A percentile compares a stretch with the other conserved stretches of the same genome.
These are phyloP conservation scores for Halenospora varia DNA, from an alignment of 495 filamentous ascomycete genomes.

Conservation along the genomic window DNA sequence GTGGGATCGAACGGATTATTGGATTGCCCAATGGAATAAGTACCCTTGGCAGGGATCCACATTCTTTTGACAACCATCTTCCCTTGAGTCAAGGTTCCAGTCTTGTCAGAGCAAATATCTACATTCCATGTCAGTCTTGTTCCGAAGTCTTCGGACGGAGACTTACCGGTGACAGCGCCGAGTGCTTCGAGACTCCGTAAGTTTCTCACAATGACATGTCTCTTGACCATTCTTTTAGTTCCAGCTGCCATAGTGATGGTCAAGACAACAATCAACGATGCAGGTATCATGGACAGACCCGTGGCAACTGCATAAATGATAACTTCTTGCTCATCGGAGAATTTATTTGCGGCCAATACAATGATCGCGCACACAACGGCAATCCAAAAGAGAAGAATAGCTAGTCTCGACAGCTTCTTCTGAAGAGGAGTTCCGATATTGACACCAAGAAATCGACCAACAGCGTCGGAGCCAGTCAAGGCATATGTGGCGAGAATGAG, in stretches of 20 bases:
- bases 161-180: conserved; percentile 51
- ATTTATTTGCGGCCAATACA: conserved; percentile 44
- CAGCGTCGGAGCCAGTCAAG: conserved; percentile 58
- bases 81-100: conserved; percentile 68
- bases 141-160: background rate
- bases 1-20: conserved; percentile 54
- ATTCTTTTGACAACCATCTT: conserved; percentile 53
- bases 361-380: conserved; percentile 48
- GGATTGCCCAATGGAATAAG: conserved; percentile 54
- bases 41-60: conserved; percentile 51
- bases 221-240: conserved; percentile 45
- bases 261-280: conserved; percentile 48
- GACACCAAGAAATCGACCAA: conserved; percentile 66
- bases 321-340: conserved; percentile 37
- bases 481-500: conserved; percentile 74
- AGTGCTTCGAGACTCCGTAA: conserved; percentile 53
- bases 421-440: conserved; percentile 57
- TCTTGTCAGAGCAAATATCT: conserved; percentile 72
- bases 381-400: conserved; percentile 43
- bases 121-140: background rate
- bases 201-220: conserved; percentile 48
- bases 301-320: conserved; percentile 55
- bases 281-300: conserved; percentile 55
- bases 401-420: conserved; percentile 45
- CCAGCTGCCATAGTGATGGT: conserved; percentile 53